phyloP scores from a whole-genome alignment of 2,329 filamentous ascomycete species.

The Fusarium falciforme region DNA sequence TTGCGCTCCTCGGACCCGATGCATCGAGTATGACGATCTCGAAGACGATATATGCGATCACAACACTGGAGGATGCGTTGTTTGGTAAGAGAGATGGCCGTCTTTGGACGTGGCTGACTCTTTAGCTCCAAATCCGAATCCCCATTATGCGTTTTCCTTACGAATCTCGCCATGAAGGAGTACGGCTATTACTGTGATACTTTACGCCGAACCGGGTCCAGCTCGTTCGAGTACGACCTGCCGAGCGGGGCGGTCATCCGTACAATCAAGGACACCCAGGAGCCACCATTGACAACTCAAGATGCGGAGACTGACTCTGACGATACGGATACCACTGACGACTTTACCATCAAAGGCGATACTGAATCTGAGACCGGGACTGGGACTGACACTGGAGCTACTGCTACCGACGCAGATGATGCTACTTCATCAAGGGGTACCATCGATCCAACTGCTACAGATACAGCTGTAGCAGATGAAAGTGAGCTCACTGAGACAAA shows the following conservation, averaged over 20 bases:
- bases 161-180: neutral
- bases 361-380: neutral
- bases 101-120: neutral
- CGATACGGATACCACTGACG: neutral
- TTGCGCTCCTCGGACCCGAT: slow-evolving; percentile 5
- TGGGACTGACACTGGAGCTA: neutral
- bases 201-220: neutral
- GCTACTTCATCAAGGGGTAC: neutral
- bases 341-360: neutral
- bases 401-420: neutral
- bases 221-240: neutral
- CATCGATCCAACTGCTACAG: neutral
- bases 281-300: neutral
- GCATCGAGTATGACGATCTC: neutral
- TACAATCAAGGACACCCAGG: neutral
- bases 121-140: neutral
- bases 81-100: neutral
- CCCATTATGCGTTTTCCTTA: neutral
- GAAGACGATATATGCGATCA: neutral
- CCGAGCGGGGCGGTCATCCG: neutral
- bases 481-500: neutral
- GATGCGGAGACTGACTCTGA: neutral
- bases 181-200: neutral
- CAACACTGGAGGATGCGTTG: slow-evolving; percentile 6
- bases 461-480: too few relatives aligned